Percentiles rank a stretch among this genome's conserved stretches.
These are phyloP conservation scores for Nemophila menziesii DNA, from an alignment of 257 asterid genomes.

Conservation along the genomic window DNA sequence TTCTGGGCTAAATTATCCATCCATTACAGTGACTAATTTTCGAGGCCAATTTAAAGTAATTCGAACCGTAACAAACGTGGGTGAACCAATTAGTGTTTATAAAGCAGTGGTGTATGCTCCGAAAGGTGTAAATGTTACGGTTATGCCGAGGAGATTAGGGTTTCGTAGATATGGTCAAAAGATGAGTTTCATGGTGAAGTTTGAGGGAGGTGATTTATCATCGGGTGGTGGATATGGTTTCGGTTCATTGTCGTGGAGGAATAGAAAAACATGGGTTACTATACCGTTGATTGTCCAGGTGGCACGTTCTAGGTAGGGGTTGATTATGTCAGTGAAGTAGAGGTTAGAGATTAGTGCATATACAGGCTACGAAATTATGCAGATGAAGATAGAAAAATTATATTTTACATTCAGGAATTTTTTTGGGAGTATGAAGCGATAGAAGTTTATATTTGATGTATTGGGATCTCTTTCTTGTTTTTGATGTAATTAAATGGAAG, in stretches of 20 bases:
- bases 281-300: conserved; percentile 59
- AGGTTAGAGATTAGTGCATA: conserved; percentile 1
- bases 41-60: conserved; percentile 29
- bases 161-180: conserved; percentile 49
- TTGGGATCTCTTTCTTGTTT: background rate
- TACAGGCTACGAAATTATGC: background rate
- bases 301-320: conserved; percentile 31
- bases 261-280: conserved; percentile 40
- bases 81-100: conserved; percentile 42
- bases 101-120: conserved; percentile 56
- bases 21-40: conserved; percentile 57
- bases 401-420: background rate
- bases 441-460: background rate
- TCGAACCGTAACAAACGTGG: conserved; percentile 80
- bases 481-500: background rate
- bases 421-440: background rate
- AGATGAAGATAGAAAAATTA: background rate
- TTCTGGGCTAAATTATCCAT: conserved; percentile 72
- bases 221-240: conserved; percentile 60
- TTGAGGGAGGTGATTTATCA: conserved; percentile 46
- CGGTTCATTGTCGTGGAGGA: conserved; percentile 88
- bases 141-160: conserved; percentile 45
- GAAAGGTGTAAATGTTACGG: conserved; percentile 48
- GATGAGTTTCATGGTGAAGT: conserved; percentile 49
- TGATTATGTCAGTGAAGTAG: conserved; percentile 2